Evolutionary conservation across 164 flowering plant genomes (phyloP).

Genomic region (Taxillus chinensis): DNA sequence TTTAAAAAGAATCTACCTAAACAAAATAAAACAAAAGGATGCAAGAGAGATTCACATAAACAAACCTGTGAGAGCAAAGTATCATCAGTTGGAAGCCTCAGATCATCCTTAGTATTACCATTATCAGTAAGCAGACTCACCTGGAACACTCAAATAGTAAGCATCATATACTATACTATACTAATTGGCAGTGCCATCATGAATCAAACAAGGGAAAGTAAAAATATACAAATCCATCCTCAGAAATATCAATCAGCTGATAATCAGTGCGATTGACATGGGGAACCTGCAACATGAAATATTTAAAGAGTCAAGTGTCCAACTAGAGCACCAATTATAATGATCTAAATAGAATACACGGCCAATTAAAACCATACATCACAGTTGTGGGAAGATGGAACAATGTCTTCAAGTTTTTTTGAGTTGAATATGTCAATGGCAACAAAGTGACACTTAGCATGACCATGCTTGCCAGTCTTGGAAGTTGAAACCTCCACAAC

Average conservation of each 20-base stretch:
- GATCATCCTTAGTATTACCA: constrained; percentile 51
- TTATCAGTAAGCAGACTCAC: constrained; percentile 53
- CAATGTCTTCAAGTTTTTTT: constrained; percentile 54
- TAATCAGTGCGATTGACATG: constrained; percentile 57
- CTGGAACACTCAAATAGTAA: constrained; percentile 13
- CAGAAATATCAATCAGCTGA: constrained; percentile 56
- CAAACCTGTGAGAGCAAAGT: constrained; percentile 40
- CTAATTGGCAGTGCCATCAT: not conserved
- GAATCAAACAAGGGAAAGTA: not conserved
- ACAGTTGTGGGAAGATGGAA: constrained; percentile 58
- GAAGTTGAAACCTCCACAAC: constrained; percentile 63
- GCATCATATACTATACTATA: not conserved
- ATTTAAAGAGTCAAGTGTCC: too few relatives aligned
- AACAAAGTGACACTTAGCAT: constrained; percentile 61
- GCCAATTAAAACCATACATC: constrained; percentile 25
- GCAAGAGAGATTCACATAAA: not conserved
- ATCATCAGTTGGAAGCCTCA: constrained; percentile 54
- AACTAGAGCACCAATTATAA: too few relatives aligned
- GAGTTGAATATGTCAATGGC: constrained; percentile 48
- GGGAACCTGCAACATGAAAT: constrained; percentile 33
- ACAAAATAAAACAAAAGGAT: too few relatives aligned
- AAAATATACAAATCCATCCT: constrained; percentile 53
- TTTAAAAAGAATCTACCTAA: too few relatives aligned
- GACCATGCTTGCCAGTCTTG: constrained; percentile 59
- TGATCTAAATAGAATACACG: not conserved